Base-by-base conservation (phyloP, 2,329 filamentous ascomycete genomes). In the Penicillium rolfsii region DNA sequence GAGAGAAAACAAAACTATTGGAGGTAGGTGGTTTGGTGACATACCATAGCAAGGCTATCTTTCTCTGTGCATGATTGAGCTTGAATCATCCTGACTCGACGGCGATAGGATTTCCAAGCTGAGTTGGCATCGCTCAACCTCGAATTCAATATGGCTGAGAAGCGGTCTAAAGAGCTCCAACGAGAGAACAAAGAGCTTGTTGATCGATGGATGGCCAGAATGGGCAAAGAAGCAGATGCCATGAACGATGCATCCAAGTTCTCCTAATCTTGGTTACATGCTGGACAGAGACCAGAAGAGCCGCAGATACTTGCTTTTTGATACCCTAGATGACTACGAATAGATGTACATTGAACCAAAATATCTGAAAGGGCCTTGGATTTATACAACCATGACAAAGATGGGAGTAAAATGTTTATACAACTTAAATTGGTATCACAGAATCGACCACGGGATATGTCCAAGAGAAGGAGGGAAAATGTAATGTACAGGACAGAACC, bases 141-240 rank as follows among this genome's bases (percentile, higher is more conserved):
- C 66, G 91, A 98, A 76, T 83, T 97, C 46, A 93, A 95, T 68
- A 86, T 97, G 81, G 88, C 89, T 3, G 93, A 96, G 74, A 86
- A 93, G 74, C 87, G 87, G 71, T 83, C 85, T 30, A 87, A 89
- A 73, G 88, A 87, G 76, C 80, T 96, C 64, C 86, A 88, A 73
- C 84, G 83, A 61, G 95, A 98, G 75, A 98, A 98, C 73, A 88
- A 91, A 72, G 91, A 97, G 67, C 82, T 99, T 58, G 88, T 97
- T 56, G 89, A 93, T 74, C 84, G 95, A 57, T 98, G 93, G 92
- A 93, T 98, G 90, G 87, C 87, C 72, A 84, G 89, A 65, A 95
- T 95, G 85, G 89, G 88, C 4, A 85, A 89, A 73, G 93, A 97
- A 79, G 94, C 91, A 11, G 91, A 95, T 58, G 88, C 86, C 64